phyloP scores from a whole-genome alignment of 257 asterid species.

The Eustoma russellianum region DNA sequence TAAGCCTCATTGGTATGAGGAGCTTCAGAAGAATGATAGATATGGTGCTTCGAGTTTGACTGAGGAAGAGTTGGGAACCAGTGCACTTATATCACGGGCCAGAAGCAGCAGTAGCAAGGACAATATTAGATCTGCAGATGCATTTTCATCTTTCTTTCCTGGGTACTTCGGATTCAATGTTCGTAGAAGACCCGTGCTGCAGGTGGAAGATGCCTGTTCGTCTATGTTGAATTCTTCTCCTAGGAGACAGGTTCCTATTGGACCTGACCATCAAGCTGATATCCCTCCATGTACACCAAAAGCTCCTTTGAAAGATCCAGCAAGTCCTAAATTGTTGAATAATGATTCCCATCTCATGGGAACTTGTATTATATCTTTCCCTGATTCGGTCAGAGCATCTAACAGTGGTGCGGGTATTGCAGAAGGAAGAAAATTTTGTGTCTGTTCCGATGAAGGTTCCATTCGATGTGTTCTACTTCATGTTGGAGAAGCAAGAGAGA shows the following conservation, averaged over 20 bases:
- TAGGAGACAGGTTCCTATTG: slow-evolving; percentile 53
- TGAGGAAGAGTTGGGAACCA: slow-evolving; percentile 42
- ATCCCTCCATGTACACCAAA: slow-evolving; percentile 48
- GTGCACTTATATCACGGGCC: slow-evolving; percentile 44
- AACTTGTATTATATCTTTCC: slow-evolving; percentile 33
- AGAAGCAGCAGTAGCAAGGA: slow-evolving; percentile 53
- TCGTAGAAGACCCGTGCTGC: slow-evolving; percentile 27
- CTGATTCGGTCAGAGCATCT: slow-evolving; percentile 22
- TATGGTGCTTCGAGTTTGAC: slow-evolving; percentile 17
- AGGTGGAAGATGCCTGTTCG: slow-evolving; percentile 28
- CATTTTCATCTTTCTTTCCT: slow-evolving; percentile 20
- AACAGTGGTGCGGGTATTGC: slow-evolving; percentile 27
- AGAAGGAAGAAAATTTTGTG: slow-evolving; percentile 43
- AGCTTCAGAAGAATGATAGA: slow-evolving; percentile 16
- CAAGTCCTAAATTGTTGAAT: slow-evolving; percentile 11
- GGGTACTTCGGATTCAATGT: slow-evolving; percentile 25
- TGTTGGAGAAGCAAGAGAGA: slow-evolving; percentile 53
- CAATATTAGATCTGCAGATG: slow-evolving; percentile 24
- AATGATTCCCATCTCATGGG: slow-evolving; percentile 33
- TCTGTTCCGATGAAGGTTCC: slow-evolving; percentile 62
- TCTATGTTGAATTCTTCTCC: slow-evolving; percentile 29
- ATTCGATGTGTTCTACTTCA: slow-evolving; percentile 71
- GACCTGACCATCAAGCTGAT: slow-evolving; percentile 61
- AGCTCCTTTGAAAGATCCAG: slow-evolving; percentile 6
- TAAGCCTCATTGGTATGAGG: slow-evolving; percentile 8